A percentile compares a stretch with the other conserved stretches of the same genome.
Evolutionary conservation across 2,329 filamentous ascomycete genomes (phyloP).

Genomic region (Nemania sp.): DNA sequence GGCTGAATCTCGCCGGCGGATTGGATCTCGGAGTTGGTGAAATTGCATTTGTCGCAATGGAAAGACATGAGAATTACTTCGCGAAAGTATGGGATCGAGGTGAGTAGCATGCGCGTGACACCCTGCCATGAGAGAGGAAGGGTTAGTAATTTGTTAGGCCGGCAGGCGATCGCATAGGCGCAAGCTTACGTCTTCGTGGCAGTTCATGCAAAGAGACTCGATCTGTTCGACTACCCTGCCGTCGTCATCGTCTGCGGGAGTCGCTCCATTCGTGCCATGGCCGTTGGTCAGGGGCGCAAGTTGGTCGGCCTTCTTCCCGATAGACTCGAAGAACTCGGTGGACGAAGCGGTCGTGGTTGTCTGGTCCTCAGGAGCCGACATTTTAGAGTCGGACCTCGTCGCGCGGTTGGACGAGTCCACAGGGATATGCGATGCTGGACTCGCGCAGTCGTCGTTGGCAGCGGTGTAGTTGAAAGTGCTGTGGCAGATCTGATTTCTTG

Average conservation of each 20-base stretch:
- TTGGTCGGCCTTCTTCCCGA: constrained; percentile 63
- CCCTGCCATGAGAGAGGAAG: constrained; percentile 57
- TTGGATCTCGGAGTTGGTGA: constrained; percentile 92
- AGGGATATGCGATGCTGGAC: background rate
- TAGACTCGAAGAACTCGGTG: constrained; percentile 62
- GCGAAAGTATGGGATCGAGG: constrained; percentile 94
- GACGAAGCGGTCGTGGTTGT: constrained; percentile 39
- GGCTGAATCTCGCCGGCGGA: constrained; percentile 90
- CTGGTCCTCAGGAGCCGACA: constrained; percentile 48
- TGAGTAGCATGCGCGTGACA: constrained; percentile 81
- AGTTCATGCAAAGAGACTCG: constrained; percentile 86
- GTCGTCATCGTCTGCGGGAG: constrained; percentile 38
- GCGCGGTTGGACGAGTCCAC: background rate
- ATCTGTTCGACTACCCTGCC: constrained; percentile 65
- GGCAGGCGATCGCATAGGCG: background rate
- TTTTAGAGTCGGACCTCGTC: constrained; percentile 35
- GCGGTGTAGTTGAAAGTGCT: background rate
- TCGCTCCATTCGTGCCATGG: constrained; percentile 39
- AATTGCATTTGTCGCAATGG: constrained; percentile 83
- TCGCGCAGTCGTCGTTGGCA: too few relatives aligned
- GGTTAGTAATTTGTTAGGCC: constrained; percentile 2
- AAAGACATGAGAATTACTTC: constrained; percentile 98
- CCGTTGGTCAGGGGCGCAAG: constrained; percentile 47
- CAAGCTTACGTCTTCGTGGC: constrained; percentile 70
- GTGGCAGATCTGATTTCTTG: background rate